Conservation (phyloP, 164 flowering plant genomes). For the Kingdonia uniflora region DNA sequence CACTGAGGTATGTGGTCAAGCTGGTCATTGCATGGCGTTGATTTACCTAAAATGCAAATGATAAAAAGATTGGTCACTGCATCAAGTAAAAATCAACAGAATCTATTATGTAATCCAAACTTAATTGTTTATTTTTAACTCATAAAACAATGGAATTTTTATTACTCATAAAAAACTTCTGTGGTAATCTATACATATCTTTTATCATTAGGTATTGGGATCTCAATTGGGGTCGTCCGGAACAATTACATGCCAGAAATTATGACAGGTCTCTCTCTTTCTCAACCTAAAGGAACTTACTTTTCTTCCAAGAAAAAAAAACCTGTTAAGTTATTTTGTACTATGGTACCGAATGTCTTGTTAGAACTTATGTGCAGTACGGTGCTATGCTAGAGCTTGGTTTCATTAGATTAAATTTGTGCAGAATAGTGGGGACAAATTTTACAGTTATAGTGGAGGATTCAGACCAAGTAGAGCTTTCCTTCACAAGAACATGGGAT, state of each 20-base stretch:
- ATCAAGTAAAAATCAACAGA: not conserved
- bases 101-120: not conserved
- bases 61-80: too few species aligned
- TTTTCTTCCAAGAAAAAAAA: not conserved
- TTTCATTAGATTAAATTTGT: constrained; percentile 5
- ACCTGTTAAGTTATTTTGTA: too few species aligned
- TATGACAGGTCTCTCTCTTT: constrained; percentile 2
- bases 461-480: constrained; percentile 75
- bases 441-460: constrained; percentile 52
- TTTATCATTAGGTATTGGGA: constrained; percentile 30
- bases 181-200: too few species aligned
- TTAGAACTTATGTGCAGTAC: not conserved
- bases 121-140: not conserved
- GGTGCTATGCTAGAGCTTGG: not conserved
- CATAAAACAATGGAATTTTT: too few species aligned
- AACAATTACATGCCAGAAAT: not conserved
- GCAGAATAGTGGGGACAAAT: constrained; percentile 55
- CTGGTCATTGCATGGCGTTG: too few species aligned
- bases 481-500: constrained; percentile 78
- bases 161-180: too few species aligned
- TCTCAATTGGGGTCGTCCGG: constrained; percentile 23
- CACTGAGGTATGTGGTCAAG: too few species aligned
- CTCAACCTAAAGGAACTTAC: not conserved
- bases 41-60: too few species aligned
- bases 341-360: not conserved